Evolutionary conservation across 768 basidiomycete species (phyloP).

Genomic region (Filobasidium floriforme): DNA sequence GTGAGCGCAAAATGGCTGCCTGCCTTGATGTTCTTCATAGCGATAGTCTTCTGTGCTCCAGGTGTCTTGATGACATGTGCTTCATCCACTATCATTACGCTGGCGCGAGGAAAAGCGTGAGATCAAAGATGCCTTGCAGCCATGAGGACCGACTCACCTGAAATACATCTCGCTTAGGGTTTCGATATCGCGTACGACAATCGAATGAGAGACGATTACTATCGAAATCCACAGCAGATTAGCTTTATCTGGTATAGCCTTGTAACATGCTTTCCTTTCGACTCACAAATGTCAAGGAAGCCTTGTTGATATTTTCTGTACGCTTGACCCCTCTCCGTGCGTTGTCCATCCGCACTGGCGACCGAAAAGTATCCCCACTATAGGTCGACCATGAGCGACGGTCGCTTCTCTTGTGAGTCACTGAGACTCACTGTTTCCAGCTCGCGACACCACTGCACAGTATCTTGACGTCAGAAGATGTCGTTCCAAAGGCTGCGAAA

Average conservation of each 20-base stretch:
- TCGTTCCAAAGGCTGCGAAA: not conserved
- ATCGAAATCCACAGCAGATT: not conserved
- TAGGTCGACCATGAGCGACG: not conserved
- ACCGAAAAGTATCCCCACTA: constrained; percentile 95
- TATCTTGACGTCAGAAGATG: not conserved
- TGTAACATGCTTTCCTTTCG: too few species aligned
- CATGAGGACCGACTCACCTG: constrained; percentile 49
- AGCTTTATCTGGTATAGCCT: too few species aligned
- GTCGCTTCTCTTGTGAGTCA: not conserved
- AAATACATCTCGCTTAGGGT: constrained; percentile 48
- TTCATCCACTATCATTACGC: constrained; percentile 61
- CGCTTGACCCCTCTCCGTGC: constrained; percentile 53
- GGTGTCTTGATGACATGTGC: constrained; percentile 84
- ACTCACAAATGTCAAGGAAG: constrained; percentile 71
- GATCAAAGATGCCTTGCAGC: not conserved
- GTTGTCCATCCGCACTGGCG: constrained; percentile 57
- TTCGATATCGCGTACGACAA: constrained; percentile 2
- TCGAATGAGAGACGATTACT: not conserved
- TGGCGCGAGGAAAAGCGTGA: constrained; percentile 5
- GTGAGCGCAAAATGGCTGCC: constrained; percentile 73
- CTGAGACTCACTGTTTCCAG: constrained; percentile 58
- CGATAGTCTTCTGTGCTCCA: constrained; percentile 57
- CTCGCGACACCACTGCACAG: constrained; percentile 67
- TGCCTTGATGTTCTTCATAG: constrained; percentile 65
- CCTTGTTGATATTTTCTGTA: constrained; percentile 71